Conservation (phyloP, 176 grass and related monocot species). For the Urochloa ruziziensis region DNA sequence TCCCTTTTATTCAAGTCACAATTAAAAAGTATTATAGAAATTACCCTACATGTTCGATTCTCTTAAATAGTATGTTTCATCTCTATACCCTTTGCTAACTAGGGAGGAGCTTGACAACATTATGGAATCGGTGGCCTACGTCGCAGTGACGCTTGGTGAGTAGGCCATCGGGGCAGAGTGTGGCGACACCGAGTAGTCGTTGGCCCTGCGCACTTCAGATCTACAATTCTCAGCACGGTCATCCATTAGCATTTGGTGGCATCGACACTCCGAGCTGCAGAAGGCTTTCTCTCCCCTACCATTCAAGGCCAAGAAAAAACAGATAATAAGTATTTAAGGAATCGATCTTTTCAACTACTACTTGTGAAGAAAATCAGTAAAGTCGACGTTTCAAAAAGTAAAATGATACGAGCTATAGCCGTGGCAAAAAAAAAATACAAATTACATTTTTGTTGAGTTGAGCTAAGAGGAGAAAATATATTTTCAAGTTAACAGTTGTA, state of each 20-base stretch:
- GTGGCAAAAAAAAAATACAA: background rate
- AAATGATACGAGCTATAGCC: background rate
- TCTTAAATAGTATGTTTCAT: constrained; percentile 15
- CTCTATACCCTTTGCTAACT: constrained; percentile 13
- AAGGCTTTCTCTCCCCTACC: constrained; percentile 66
- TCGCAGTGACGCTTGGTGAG: constrained; percentile 34
- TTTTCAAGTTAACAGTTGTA: background rate
- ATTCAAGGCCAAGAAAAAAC: background rate
- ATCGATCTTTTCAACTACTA: background rate
- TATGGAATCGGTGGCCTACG: background rate
- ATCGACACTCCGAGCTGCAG: constrained; percentile 62
- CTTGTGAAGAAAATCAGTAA: background rate
- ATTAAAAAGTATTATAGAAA: background rate
- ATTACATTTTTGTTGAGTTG: background rate
- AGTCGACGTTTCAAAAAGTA: background rate
- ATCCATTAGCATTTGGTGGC: constrained; percentile 51
- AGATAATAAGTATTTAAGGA: background rate
- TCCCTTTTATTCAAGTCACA: constrained; percentile 29
- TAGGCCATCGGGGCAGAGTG: constrained; percentile 35
- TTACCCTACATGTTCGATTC: constrained; percentile 18
- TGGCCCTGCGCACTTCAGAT: constrained; percentile 28
- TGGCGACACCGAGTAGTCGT: constrained; percentile 21
- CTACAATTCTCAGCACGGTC: constrained; percentile 43
- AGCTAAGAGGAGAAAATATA: background rate
- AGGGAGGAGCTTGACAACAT: background rate